Base-by-base conservation (phyloP, 169 alveolate genomes). In the Theileria equi region DNA sequence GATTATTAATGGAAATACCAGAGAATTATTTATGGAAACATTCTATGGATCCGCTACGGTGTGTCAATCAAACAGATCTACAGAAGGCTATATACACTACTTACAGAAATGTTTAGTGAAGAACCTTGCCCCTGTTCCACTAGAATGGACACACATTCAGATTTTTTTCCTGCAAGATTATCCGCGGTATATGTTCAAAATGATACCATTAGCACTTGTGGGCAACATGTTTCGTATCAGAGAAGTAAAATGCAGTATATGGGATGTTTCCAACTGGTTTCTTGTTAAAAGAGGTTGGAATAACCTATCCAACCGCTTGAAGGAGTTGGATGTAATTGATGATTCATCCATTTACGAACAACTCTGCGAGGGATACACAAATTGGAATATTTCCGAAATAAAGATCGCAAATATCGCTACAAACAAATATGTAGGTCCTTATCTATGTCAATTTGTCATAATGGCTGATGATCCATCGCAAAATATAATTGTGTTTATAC, bases 391-490 rank as follows among this genome's bases (percentile, higher is more conserved):
- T 25, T 31, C 44, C 13, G 60, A 17, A 21, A 41, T 54, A 29
- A 44, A 64, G 19, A 36, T 74, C n/a, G 47, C 57, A 29, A 28
- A 28, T 40, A 64, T 64, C 3, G n/a, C 44, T 35, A 5, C 40
- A 28, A 40, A 64, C 54, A 49, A 43, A 41, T 26, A 64, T 53
- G 4, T 49, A 0, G 84, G 84, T 25, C 84, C 84, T 3, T 74
- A 66, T 32, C 36, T 64, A 65, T 74, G 80, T 36, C 80, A 59
- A 17, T 16, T 48, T 29, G 72, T 68, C 2, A 36, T 64, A 5
- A 54, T 36, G 31, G 31, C 28, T 36, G 34, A 23, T 26, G 65
- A 10, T 1, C 3, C 38, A 1, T 13, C 28, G 11, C 38, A 38
- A 13, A 54, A 26, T 2, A 3, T 54, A 1, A 36, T 54, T 17